Conservation (phyloP, 257 asterid species). For the Buddleja alternifolia region DNA sequence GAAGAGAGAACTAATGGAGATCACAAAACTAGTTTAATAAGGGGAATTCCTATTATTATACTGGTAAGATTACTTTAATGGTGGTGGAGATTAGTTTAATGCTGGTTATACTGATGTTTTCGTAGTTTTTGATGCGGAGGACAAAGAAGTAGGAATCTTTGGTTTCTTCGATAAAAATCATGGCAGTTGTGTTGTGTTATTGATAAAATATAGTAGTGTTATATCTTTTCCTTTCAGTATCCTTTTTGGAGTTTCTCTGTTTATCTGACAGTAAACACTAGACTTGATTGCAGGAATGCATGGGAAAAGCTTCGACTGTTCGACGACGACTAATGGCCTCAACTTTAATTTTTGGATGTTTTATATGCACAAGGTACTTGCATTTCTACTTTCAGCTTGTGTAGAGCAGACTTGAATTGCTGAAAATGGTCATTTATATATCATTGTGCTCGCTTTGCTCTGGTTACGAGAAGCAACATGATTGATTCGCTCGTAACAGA, state of each 20-base stretch:
- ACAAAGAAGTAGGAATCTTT: constrained; percentile 34
- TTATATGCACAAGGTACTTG: constrained; percentile 16
- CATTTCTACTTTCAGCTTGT: background rate
- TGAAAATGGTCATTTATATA: too few relatives aligned
- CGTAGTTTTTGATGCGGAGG: constrained; percentile 18
- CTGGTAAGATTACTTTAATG: constrained; percentile 30
- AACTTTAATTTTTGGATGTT: background rate
- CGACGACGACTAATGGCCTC: background rate
- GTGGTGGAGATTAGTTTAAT: constrained; percentile 20
- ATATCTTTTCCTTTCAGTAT: background rate
- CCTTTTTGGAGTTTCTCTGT: background rate
- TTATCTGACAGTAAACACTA: background rate
- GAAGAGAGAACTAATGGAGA: constrained; percentile 13
- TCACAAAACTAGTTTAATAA: background rate
- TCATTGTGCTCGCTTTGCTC: too few relatives aligned
- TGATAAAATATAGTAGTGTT: background rate
- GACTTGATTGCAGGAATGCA: constrained; percentile 4
- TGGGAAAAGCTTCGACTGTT: too few relatives aligned
- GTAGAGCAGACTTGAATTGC: background rate
- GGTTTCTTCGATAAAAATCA: constrained; percentile 15
- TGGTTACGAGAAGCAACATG: background rate
- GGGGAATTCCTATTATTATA: constrained; percentile 15
- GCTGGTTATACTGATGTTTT: constrained; percentile 8
- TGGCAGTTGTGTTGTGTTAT: background rate
- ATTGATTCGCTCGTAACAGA: background rate